Evolutionary conservation across 2,329 filamentous ascomycete species (phyloP).

Genomic region (Xylaria sp.): DNA sequence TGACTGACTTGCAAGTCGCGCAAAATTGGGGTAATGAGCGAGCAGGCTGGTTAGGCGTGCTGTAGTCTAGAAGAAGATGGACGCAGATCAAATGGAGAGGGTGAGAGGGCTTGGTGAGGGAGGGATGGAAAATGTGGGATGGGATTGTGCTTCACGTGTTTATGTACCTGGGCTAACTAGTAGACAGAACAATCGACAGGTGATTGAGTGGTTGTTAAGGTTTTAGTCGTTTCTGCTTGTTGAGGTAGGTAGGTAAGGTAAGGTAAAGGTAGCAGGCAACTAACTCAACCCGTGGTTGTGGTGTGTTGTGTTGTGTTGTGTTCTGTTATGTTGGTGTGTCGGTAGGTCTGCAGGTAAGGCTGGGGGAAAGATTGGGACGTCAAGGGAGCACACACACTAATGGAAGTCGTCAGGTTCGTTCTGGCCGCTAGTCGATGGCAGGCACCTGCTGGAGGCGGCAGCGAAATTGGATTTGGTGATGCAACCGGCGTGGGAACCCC

Average conservation of each 20-base stretch:
- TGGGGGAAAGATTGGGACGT: conserved; percentile 26
- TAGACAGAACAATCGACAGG: neutral
- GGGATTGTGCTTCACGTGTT: neutral
- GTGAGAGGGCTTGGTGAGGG: neutral
- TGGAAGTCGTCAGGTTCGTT: neutral
- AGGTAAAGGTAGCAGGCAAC: neutral
- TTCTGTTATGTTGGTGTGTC: neutral
- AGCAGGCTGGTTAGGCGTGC: conserved; percentile 1
- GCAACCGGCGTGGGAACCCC: conserved; percentile 40
- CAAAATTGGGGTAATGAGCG: conserved; percentile 25
- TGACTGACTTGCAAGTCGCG: conserved; percentile 2
- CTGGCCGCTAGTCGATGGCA: neutral
- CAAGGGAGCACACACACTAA: neutral
- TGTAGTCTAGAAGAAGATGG: neutral
- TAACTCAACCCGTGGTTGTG: too few relatives aligned
- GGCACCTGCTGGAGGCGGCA: conserved; percentile 18
- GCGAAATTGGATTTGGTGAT: conserved; percentile 38
- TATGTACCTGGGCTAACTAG: conserved; percentile 3
- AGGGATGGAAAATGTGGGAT: neutral
- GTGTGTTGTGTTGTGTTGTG: too few relatives aligned
- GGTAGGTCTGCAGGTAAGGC: conserved; percentile 27
- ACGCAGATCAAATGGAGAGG: neutral
- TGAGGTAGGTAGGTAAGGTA: neutral
- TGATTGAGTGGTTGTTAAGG: neutral
- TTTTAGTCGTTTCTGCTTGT: neutral